Conservation (phyloP, 331 rosid genomes). For the Quercus lobata region DNA sequence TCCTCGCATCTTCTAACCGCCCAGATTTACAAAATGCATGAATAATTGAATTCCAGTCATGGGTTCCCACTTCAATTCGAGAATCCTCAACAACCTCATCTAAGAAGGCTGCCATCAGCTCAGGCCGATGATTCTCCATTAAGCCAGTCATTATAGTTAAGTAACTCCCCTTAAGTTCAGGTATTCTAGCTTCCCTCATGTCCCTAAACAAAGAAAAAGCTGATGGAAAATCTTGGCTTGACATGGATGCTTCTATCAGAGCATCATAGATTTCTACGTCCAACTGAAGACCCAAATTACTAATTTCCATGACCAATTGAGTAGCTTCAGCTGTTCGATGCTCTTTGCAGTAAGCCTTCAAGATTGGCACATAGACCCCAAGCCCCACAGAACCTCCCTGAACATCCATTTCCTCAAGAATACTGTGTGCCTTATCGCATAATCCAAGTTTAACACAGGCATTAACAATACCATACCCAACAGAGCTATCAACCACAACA, state of each 20-base stretch:
- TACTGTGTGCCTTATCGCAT: conserved; percentile 71
- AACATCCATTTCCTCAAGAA: conserved; percentile 78
- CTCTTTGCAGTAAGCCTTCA: conserved; percentile 88
- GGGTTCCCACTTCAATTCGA: conserved; percentile 79
- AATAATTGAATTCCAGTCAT: conserved; percentile 94
- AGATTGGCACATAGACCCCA: conserved; percentile 82
- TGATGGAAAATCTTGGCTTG: conserved; percentile 91
- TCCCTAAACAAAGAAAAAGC: conserved; percentile 81
- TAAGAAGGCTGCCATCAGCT: conserved; percentile 93
- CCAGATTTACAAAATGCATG: conserved; percentile 94
- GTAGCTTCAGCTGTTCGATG: conserved; percentile 80
- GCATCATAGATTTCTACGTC: conserved; percentile 64
- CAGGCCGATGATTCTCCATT: conserved; percentile 91
- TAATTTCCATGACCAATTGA: conserved; percentile 77
- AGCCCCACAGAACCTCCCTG: conserved; percentile 73
- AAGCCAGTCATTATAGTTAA: conserved; percentile 91
- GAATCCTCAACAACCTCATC: conserved; percentile 94
- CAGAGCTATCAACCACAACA: conserved; percentile 42
- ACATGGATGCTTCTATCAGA: conserved; percentile 78
- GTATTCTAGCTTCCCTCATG: conserved; percentile 78
- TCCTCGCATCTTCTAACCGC: conserved; percentile 89
- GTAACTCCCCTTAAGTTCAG: conserved; percentile 80
- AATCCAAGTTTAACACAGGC: conserved; percentile 76
- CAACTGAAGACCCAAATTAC: conserved; percentile 71
- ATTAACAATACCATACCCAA: conserved; percentile 70